Base-by-base conservation (phyloP, 108 stramenopile species). In the Skeletonema costatum region DNA sequence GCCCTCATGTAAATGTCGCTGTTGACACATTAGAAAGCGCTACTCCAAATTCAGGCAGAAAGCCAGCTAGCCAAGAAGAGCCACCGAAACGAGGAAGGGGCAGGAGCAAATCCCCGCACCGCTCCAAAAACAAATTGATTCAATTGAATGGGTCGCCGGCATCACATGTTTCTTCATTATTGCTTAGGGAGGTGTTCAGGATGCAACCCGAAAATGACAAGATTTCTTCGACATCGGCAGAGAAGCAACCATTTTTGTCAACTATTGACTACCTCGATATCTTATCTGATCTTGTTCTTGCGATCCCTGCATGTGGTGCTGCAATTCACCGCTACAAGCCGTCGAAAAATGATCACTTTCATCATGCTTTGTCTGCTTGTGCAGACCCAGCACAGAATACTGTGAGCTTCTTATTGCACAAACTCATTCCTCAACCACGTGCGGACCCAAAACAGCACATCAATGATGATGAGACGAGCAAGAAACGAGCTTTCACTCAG, bases 221-320 rank as follows among this genome's bases (percentile, higher is more conserved):
- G 21, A 58, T 58, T 58, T 65, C 42, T 14, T 29, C 66, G 25
- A 19, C 36, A 30, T 31, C 60, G 13, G 36, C 32, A 33, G 60
- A 69, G 11, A 29, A 58, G 30, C 66, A 60, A 11, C 71, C 86
- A 12, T 97, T 96, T 71, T 61, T 97, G 10, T 82, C 83, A 74
- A 79, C 80, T 16, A 82, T 75, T n/a, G 87, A 92, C 68, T 74
- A 88, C 36, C 80, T 98, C 32, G 88, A 95, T 66, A 82, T 94
- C 16, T 73, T 98, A 32, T 88, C 93, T 16, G 98, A 98, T 70
- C 82, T 98, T 35, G 85, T 97, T 29, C 70, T 97, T 30, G 94
- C 93, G 0, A 78, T 98, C n/a, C 98, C 98, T 9, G 87, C 92
- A 12, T 96, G 93, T 83, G 96, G 91, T 5, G 86, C 92, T 42